Evolutionary conservation across 306 rosid genomes (phyloP).

Genomic region (Lupinus albus): DNA sequence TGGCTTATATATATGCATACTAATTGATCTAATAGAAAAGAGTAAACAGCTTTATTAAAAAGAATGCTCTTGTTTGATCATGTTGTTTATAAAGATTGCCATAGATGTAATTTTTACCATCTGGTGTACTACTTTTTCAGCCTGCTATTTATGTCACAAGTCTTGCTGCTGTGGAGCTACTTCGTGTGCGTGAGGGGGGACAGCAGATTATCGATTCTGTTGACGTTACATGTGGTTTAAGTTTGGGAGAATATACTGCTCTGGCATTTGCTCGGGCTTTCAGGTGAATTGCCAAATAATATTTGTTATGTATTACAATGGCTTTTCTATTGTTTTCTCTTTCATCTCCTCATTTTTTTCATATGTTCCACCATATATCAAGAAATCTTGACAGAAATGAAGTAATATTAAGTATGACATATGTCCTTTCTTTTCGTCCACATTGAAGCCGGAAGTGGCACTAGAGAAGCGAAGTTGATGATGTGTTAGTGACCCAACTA

Average conservation of each 20-base stretch:
- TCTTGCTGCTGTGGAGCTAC: conserved; percentile 95
- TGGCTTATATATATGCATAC: background rate
- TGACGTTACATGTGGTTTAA: conserved; percentile 94
- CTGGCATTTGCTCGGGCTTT: conserved; percentile 92
- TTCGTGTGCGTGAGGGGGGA: conserved; percentile 85
- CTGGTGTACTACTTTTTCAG: conserved; percentile 55
- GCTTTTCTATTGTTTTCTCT: conserved; percentile 27
- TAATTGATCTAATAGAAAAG: background rate
- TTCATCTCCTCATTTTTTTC: background rate
- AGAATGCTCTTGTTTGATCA: background rate
- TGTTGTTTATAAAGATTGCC: conserved; percentile 22
- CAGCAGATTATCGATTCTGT: conserved; percentile 88
- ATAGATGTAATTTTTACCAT: conserved; percentile 30
- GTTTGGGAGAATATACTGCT: conserved; percentile 98
- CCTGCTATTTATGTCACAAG: conserved; percentile 98
- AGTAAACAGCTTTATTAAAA: background rate
- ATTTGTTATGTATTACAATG: conserved; percentile 5
- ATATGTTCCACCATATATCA: background rate
- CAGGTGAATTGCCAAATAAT: conserved; percentile 55
- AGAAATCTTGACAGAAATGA: conserved; percentile 20
- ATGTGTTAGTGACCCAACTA: conserved; percentile 19
- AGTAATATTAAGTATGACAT: background rate
- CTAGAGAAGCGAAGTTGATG: conserved; percentile 6
- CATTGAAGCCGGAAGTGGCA: conserved; percentile 3
- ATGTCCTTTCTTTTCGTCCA: conserved; percentile 21